Evolutionary conservation across 495 filamentous ascomycete species (phyloP).

Genomic region (Penicillium simplicissimum): DNA sequence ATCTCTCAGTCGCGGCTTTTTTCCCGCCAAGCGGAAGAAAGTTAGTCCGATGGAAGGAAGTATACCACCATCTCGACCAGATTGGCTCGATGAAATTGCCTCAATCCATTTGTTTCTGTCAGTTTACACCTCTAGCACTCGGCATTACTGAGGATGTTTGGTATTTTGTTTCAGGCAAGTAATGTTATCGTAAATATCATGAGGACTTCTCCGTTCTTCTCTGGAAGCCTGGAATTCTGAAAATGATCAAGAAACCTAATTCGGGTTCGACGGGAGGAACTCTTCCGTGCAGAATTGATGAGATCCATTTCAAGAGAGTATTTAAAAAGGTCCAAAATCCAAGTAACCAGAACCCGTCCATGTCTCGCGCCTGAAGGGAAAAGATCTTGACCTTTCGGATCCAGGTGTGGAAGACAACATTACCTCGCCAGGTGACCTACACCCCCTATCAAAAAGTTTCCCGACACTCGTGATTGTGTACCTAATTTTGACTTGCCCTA

Average conservation of each 20-base stretch:
- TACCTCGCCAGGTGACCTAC: no score
- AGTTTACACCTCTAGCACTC: not conserved
- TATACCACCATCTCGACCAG: not conserved
- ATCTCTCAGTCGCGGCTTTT: constrained; percentile 30
- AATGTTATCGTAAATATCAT: not conserved
- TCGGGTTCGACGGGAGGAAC: no score
- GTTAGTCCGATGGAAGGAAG: constrained; percentile 17
- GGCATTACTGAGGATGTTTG: not conserved
- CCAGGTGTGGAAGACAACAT: not conserved
- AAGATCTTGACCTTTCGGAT: not conserved
- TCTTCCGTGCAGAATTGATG: no score
- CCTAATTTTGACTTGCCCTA: no score
- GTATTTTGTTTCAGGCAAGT: not conserved
- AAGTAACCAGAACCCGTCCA: no score
- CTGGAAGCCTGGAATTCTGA: no score
- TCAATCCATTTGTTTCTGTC: not conserved
- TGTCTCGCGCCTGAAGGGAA: no score
- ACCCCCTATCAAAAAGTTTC: no score
- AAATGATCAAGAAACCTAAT: no score
- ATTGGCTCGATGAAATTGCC: constrained; percentile 1
- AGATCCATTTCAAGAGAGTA: no score
- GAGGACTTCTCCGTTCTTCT: not conserved
- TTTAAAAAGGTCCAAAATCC: no score
- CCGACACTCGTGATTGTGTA: no score
- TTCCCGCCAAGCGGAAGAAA: constrained; percentile 27